These are phyloP conservation scores for Chytridiales sp. DNA, from an alignment of 371 early-diverging fungal species.

Conservation along the genomic window DNA sequence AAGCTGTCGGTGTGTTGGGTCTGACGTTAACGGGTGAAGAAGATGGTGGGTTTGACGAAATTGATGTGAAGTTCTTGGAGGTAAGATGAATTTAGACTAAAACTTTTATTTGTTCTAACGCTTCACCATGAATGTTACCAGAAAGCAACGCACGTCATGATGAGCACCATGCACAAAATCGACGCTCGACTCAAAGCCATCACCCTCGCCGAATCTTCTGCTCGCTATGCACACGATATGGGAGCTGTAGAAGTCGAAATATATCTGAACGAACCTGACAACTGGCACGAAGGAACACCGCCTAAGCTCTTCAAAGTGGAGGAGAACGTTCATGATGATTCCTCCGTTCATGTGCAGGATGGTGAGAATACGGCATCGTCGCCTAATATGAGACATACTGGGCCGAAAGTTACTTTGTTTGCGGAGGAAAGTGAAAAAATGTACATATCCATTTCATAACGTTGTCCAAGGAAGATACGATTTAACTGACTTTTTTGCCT, in stretches of 20 bases:
- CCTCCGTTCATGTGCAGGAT: constrained; percentile 1
- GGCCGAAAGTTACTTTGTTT: neutral
- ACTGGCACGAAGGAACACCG: constrained; percentile 8
- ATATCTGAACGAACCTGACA: constrained; percentile 21
- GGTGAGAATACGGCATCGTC: constrained; percentile 4
- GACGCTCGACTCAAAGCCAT: constrained; percentile 37
- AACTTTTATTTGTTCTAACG: neutral
- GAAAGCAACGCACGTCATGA: constrained; percentile 22
- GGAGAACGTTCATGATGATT: constrained; percentile 2
- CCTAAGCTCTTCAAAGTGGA: constrained; percentile 18
- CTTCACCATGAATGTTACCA: constrained; percentile 10
- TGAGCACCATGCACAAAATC: constrained; percentile 25
- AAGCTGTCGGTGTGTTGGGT: constrained; percentile 31
- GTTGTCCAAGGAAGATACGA: constrained; percentile 13
- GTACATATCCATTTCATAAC: constrained; percentile 2
- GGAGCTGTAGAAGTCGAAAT: constrained; percentile 25
- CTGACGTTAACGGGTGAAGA: constrained; percentile 28
- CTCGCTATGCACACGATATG: constrained; percentile 24
- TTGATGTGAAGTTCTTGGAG: constrained; percentile 35
- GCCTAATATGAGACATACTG: neutral
- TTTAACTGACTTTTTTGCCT: neutral
- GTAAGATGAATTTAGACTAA: constrained; percentile 15
- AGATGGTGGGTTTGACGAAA: constrained; percentile 26
- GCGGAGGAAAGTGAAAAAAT: neutral
- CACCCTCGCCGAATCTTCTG: constrained; percentile 35